Evolutionary conservation across 306 rosid species (phyloP), one percentile per base, ranked within the genome.

Genomic region (Quercus ilex): DNA sequence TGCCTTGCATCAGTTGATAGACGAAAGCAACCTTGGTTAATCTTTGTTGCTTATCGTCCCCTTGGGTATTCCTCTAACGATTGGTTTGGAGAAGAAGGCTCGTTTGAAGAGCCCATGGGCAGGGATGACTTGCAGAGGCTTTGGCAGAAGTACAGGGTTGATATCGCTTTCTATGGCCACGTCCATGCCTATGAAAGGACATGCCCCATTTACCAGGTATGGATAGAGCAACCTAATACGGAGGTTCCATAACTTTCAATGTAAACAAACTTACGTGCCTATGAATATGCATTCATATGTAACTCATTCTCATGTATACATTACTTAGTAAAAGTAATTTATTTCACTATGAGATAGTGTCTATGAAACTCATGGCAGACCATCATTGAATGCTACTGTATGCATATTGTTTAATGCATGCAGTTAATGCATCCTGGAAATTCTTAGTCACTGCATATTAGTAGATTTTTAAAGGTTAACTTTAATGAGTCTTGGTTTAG

Each of bases 21-120:
- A 83, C 87, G 85, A 69, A 92, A 89, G 62, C 99, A 95, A 73
- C 98, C 99, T 1, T 92, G 99, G 98, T 80, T 95, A 88, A 92
- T 95, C 83, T 95, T 95, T 79, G 85, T 85, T n/a, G 93, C 96
- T 49, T 98, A 95, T 81, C 89, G 98, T 2, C 94, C 90, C 56
- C 98, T 95, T 20, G 98, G 96, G 28, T 92, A 95, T 82, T 91
- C 99, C 21, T 95, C 99, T 18, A 63, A 77, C 72, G 75, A n/a
- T 56, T 85, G 81, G 82, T 91, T 92, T 78, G 92, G 70, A 20
- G 14, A 5, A 58, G 89, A 88, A 21, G 98, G 95, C 13, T 77
- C 98, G 33, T 94, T 76, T 74, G 91, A 81, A 81, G 99, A 95
- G 82, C 99, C 98, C 41, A 95, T 91, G 98, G 99, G 98, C 82